A percentile compares a stretch with the other conserved stretches of the same genome.
Evolutionary conservation across 495 filamentous ascomycete genomes (phyloP).

Genomic region (Neurospora sp.): DNA sequence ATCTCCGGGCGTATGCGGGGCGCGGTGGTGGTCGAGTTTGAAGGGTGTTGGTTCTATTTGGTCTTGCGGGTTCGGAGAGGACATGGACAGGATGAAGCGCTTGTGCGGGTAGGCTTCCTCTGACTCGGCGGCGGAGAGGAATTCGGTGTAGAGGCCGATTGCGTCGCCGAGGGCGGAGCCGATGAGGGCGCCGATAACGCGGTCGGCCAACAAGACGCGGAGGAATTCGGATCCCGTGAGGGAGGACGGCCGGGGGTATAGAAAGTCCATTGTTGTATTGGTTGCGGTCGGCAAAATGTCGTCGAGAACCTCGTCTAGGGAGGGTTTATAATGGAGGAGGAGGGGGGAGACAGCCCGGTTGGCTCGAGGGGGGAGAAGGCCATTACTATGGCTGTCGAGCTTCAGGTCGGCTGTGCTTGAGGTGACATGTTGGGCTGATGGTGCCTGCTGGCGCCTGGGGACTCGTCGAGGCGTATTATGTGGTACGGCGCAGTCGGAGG

Average conservation of each 20-base stretch:
- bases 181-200: constrained; percentile 29
- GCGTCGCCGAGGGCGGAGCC: constrained; percentile 40
- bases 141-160: constrained; percentile 42
- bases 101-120: constrained; percentile 20
- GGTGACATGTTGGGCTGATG: neutral
- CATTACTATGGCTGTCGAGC: neutral
- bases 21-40: constrained; percentile 28
- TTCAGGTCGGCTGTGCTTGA: neutral
- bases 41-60: constrained; percentile 18
- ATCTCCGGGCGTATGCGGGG: constrained; percentile 23
- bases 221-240: constrained; percentile 4
- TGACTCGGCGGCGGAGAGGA: constrained; percentile 22
- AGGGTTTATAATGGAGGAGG: neutral
- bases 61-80: neutral
- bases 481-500: neutral
- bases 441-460: neutral
- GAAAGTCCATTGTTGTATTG: neutral
- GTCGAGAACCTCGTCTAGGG: neutral
- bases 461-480: neutral
- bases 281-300: neutral
- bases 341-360: neutral
- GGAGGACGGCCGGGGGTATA: neutral
- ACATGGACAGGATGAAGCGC: constrained; percentile 25
- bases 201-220: constrained; percentile 20
- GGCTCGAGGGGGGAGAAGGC: neutral